These are phyloP conservation scores for Colletotrichum lupini DNA, from an alignment of 2,329 filamentous ascomycete genomes.

Conservation along the genomic window DNA sequence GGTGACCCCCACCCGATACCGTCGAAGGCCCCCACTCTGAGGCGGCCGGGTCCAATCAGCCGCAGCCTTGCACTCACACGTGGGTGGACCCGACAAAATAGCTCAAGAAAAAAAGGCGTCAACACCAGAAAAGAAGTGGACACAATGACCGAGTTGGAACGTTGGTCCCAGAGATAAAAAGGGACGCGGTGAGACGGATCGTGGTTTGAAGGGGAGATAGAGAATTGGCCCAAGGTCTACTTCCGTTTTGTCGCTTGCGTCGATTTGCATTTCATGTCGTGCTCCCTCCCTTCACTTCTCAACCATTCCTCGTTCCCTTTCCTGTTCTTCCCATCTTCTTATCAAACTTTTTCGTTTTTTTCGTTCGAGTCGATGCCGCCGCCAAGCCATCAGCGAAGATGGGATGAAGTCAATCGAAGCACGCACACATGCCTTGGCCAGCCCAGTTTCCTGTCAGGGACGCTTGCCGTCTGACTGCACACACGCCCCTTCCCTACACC, in stretches of 20 bases:
- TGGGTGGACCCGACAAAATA: constrained; percentile 37
- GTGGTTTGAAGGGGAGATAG: not conserved
- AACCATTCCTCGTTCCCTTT: not conserved
- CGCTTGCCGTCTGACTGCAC: constrained; percentile 21
- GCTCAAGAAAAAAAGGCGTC: constrained; percentile 14
- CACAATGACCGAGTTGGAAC: constrained; percentile 22
- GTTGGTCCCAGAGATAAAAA: constrained; percentile 33
- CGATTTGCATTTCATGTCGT: constrained; percentile 5
- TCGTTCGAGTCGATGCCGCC: not conserved
- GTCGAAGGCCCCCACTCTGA: constrained; percentile 34
- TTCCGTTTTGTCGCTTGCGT: not conserved
- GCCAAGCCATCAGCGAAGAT: constrained; percentile 15
- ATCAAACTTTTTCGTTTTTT: constrained; percentile 17
- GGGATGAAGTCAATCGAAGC: constrained; percentile 36
- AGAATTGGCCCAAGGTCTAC: not conserved
- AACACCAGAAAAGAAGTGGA: constrained; percentile 26
- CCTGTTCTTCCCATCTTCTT: not conserved
- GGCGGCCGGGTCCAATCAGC: constrained; percentile 32
- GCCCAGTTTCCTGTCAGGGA: constrained; percentile 18
- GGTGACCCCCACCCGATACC: constrained; percentile 36
- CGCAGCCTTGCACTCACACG: constrained; percentile 32
- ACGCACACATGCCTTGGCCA: constrained; percentile 19
- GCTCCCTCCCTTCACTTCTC: not conserved
- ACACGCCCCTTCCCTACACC: constrained; percentile 4
- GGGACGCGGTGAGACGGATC: constrained; percentile 28